phyloP scores from a whole-genome alignment of 441 rosid species.

The Eruca vesicaria region DNA sequence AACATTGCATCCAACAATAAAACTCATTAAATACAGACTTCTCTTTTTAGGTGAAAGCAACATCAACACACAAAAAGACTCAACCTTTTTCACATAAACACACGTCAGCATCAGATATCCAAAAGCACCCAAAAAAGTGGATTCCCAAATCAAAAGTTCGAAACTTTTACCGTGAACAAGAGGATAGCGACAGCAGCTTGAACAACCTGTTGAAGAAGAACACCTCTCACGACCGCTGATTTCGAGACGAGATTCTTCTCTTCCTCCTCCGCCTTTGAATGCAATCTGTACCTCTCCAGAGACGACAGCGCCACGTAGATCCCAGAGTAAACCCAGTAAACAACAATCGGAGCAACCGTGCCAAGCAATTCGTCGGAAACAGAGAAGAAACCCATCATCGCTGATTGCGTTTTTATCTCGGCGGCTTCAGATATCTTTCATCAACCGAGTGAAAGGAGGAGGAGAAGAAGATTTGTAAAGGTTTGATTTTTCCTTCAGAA shows the following conservation, averaged over 20 bases:
- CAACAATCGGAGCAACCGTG: constrained; percentile 61
- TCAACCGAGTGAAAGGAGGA: neutral
- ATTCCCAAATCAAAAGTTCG: neutral
- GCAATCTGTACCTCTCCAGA: constrained; percentile 69
- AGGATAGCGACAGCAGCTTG: constrained; percentile 77
- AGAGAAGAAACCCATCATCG: constrained; percentile 51
- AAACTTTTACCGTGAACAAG: constrained; percentile 57
- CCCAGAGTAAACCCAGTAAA: constrained; percentile 84
- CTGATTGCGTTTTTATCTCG: neutral
- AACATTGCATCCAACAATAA: neutral
- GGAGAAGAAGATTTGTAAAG: neutral
- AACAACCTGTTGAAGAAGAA: constrained; percentile 71
- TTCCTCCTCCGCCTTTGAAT: constrained; percentile 67
- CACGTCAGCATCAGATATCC: neutral
- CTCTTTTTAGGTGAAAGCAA: neutral
- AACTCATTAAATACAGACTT: neutral
- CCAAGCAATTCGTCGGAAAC: constrained; percentile 77
- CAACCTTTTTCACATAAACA: neutral
- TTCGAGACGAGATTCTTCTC: constrained; percentile 81
- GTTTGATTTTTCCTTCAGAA: neutral
- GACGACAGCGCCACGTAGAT: constrained; percentile 51
- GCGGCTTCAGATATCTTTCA: constrained; percentile 15
- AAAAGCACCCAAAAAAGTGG: neutral
- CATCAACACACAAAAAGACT: neutral
- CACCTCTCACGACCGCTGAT: constrained; percentile 65